phyloP scores from a whole-genome alignment of 371 early-diverging fungal genomes.

The Coemansia sp. region DNA sequence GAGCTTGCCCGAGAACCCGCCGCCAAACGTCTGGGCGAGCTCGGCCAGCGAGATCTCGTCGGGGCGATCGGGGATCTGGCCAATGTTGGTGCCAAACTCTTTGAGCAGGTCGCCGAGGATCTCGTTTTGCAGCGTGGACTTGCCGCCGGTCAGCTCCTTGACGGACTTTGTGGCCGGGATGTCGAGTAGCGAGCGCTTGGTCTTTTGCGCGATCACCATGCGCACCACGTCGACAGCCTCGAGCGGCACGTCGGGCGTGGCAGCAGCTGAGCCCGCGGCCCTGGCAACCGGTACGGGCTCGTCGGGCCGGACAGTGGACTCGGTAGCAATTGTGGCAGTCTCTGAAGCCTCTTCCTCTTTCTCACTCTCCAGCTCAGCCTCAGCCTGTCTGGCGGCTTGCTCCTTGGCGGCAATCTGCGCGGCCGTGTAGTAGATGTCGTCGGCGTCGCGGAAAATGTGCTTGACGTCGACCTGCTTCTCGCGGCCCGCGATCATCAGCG shows the following conservation, averaged over 20 bases:
- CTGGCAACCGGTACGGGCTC: no score
- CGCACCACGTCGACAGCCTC: slow-evolving; percentile 28
- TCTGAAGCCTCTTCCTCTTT: no score
- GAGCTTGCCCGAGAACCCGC: slow-evolving; percentile 67
- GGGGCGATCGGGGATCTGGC: slow-evolving; percentile 29
- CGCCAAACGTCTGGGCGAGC: slow-evolving; percentile 74
- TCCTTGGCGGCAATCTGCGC: neutral
- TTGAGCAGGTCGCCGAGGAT: slow-evolving; percentile 94
- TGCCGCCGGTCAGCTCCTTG: slow-evolving; percentile 93
- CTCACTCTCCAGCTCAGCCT: neutral
- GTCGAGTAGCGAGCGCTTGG: slow-evolving; percentile 79
- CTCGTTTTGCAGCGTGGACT: slow-evolving; percentile 95
- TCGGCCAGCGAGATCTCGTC: slow-evolving; percentile 57
- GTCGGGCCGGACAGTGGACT: no score
- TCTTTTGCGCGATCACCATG: slow-evolving; percentile 87
- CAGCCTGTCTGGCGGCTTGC: neutral
- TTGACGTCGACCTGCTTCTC: slow-evolving; percentile 16
- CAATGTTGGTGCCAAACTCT: slow-evolving; percentile 61
- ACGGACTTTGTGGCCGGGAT: slow-evolving; percentile 77
- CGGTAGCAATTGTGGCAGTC: neutral
- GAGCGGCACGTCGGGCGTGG: slow-evolving; percentile 20
- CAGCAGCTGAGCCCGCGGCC: neutral
- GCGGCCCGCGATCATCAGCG: slow-evolving; percentile 65
- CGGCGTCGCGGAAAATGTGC: slow-evolving; percentile 24
- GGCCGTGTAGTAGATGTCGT: slow-evolving; percentile 17